Base-by-base conservation (phyloP, 1,139 yeast genomes). In the Diutina sp. region DNA sequence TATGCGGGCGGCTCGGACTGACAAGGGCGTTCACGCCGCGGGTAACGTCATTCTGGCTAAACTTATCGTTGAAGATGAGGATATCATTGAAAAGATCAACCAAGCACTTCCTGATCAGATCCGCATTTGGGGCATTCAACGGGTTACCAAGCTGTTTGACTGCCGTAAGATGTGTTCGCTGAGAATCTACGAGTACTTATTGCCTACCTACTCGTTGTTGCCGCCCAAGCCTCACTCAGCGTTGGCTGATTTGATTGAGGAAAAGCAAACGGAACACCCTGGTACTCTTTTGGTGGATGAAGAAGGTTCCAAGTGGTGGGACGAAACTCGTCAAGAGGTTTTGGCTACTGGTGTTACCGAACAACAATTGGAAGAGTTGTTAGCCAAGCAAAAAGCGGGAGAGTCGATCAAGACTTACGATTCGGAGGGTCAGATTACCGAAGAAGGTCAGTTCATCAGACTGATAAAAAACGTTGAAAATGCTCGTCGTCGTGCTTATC, bases 11-110 rank as follows among this genome's bases (percentile, higher is more conserved):
- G 99, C 99, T 3, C 79, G 99, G 70, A 93, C 99, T 5, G 99
- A 93, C 69, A 95, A 93, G 70, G 99, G 99, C 60, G 99, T 93
- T 16, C 99, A 93, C 70, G 99, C 99, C 30, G 98, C 98, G 5
- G 98, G 99, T 32, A 93, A 93, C 67, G 90, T 93, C 38, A 83
- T 95, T 52, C 87, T 96, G 8, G 76, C 90, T 64, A 93, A 93
- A 67, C 74, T 93, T 75, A 90, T 91, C 64, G 80, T 91, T 58
- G 97, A 91, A 67, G 98, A 91, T 65, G 80, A 78, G n/a, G 86
- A 87, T 57, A 79, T 91, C 56, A 76, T 87, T 52, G 76, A 77
- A 51, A 87, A 84, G 67, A 86, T 95, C 69, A 93, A 93, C 69
- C 70, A 75, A 1, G 69, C 77, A 55, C 76, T 93, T 58, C 99